phyloP scores from a whole-genome alignment of 306 rosid species.

The Coriaria nepalensis region DNA sequence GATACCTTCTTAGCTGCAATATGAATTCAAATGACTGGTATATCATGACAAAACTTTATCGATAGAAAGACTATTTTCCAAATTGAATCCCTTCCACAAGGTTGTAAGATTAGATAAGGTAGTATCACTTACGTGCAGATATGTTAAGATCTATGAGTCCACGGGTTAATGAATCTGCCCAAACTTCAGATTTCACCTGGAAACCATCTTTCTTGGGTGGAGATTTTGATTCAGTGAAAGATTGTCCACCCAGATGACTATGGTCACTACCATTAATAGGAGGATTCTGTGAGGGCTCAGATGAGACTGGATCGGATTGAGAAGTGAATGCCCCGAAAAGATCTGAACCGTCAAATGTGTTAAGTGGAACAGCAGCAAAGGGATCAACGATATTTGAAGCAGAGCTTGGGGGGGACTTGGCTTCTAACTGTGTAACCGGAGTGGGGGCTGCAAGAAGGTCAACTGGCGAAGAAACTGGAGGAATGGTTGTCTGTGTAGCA shows the following conservation, averaged over 20 bases:
- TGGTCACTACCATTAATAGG: constrained; percentile 19
- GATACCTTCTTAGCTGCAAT: constrained; percentile 77
- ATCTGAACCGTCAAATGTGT: constrained; percentile 74
- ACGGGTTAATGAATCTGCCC: constrained; percentile 98
- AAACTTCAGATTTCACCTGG: constrained; percentile 86
- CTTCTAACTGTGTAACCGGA: constrained; percentile 46
- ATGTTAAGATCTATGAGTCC: constrained; percentile 96
- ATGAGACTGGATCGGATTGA: constrained; percentile 38
- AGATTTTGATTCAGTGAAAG: constrained; percentile 26
- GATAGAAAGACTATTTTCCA: background rate
- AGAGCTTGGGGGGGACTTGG: constrained; percentile 29
- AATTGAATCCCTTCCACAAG: background rate
- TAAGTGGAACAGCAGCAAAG: constrained; percentile 76
- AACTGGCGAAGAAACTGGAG: constrained; percentile 49
- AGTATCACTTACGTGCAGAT: constrained; percentile 69
- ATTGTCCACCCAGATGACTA: constrained; percentile 26
- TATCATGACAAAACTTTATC: background rate
- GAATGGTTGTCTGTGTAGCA: constrained; percentile 47
- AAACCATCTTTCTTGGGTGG: constrained; percentile 48
- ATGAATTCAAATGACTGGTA: constrained; percentile 1
- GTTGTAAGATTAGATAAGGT: constrained; percentile 3
- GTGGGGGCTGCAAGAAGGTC: constrained; percentile 60
- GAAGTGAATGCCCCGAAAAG: constrained; percentile 63
- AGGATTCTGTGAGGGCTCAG: constrained; percentile 43
- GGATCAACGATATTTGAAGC: constrained; percentile 49